Evolutionary conservation across 768 basidiomycete species (phyloP).

Genomic region (Macrolepiota albuminosa): DNA sequence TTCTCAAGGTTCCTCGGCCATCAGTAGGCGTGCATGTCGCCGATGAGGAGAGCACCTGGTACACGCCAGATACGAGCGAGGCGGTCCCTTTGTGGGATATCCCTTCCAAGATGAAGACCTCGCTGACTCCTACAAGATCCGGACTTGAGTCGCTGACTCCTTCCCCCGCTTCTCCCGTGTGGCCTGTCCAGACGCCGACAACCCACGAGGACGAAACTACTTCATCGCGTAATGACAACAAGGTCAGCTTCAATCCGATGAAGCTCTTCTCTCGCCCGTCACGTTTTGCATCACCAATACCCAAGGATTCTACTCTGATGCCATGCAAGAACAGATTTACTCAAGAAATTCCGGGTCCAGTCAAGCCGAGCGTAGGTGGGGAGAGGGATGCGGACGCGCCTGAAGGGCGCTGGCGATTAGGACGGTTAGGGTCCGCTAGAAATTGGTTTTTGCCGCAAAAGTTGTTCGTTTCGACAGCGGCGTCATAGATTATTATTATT

Average conservation of each 20-base stretch:
- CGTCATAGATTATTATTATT: neutral
- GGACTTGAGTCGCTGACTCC: conserved; percentile 3
- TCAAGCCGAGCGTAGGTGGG: neutral
- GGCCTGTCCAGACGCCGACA: neutral
- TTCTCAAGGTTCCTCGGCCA: conserved; percentile 1
- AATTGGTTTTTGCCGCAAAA: conserved; percentile 14
- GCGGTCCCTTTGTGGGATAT: neutral
- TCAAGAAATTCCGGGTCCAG: neutral
- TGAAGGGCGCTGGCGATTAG: conserved; percentile 4
- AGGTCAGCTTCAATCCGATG: conserved; percentile 8
- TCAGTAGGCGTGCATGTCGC: neutral
- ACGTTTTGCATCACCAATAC: conserved; percentile 2
- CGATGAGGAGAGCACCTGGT: neutral
- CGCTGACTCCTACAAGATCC: conserved; percentile 3
- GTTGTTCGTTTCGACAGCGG: conserved; percentile 8
- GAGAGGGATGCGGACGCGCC: conserved; percentile 1
- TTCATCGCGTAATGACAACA: neutral
- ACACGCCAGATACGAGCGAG: conserved; percentile 1
- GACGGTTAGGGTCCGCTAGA: conserved; percentile 8
- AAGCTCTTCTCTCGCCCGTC: conserved; percentile 10
- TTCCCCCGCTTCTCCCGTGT: neutral
- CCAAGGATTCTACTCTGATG: neutral
- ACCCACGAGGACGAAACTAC: neutral
- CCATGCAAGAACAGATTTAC: neutral
- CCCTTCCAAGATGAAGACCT: conserved; percentile 1